Evolutionary conservation across 495 filamentous ascomycete species (phyloP).

Genomic region (Penicillium antarcticum): DNA sequence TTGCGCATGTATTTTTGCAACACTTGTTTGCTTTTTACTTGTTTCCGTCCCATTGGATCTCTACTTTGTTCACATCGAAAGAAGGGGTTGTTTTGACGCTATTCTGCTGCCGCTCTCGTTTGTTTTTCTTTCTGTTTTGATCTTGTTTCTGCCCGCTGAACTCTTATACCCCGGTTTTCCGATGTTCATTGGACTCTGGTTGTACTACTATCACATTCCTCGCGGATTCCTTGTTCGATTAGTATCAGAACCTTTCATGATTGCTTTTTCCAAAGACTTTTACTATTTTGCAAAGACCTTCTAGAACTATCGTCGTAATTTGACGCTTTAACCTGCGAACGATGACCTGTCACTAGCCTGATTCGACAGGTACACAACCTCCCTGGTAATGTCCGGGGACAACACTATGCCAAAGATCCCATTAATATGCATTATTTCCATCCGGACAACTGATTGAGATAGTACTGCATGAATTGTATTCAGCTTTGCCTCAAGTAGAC

Average conservation of each 20-base stretch:
- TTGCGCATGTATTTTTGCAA: conserved; percentile 16
- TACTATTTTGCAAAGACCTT: not conserved
- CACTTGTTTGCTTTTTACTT: conserved; percentile 7
- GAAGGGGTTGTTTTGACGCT: conserved; percentile 22
- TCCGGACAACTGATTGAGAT: conserved; percentile 5
- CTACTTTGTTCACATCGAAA: conserved; percentile 7
- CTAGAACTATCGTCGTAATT: not conserved
- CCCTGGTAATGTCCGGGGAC: too few relatives aligned
- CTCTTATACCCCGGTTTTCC: conserved; percentile 35
- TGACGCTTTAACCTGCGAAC: not conserved
- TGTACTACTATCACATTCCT: conserved; percentile 33
- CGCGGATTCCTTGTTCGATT: conserved; percentile 15
- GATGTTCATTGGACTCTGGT: conserved; percentile 34
- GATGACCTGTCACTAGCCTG: conserved; percentile 3
- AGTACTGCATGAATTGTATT: conserved; percentile 5
- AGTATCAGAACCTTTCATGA: conserved; percentile 16
- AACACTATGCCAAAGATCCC: too few relatives aligned
- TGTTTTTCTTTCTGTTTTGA: conserved; percentile 7
- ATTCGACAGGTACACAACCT: not conserved
- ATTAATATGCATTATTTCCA: not conserved
- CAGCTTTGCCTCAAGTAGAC: conserved; percentile 1
- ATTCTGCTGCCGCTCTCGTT: conserved; percentile 6
- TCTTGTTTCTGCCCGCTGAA: conserved; percentile 13
- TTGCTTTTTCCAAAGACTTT: conserved; percentile 7
- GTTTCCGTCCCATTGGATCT: conserved; percentile 13